phyloP scores from a whole-genome alignment of 2,329 filamentous ascomycete species.

The Achaetomium macrosporum region DNA sequence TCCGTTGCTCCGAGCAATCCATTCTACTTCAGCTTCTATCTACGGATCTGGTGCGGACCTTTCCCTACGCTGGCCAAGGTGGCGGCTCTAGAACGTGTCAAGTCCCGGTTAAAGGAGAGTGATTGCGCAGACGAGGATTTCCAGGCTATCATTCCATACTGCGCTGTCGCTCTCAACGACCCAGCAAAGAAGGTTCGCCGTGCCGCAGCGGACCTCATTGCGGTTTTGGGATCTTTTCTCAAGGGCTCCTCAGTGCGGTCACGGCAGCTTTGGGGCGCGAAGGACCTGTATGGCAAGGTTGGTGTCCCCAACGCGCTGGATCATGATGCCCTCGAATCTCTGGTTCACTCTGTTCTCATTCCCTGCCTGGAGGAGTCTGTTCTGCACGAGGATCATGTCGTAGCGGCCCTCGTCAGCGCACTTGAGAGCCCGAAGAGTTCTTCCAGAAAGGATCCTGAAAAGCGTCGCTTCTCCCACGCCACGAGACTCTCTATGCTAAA shows the following conservation, averaged over 20 bases:
- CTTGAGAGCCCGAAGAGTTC: slow-evolving; percentile 48
- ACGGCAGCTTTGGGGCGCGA: slow-evolving; percentile 51
- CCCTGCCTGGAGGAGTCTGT: slow-evolving; percentile 80
- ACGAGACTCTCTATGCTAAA: slow-evolving; percentile 59
- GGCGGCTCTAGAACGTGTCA: slow-evolving; percentile 62
- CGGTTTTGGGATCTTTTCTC: slow-evolving; percentile 49
- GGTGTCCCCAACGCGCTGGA: slow-evolving; percentile 53
- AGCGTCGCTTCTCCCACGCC: slow-evolving; percentile 46
- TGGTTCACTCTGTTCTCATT: slow-evolving; percentile 62
- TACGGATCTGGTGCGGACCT: slow-evolving; percentile 66
- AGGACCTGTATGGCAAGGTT: slow-evolving; percentile 57
- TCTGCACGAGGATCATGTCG: slow-evolving; percentile 68
- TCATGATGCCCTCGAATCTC: slow-evolving; percentile 49
- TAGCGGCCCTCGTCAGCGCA: slow-evolving; percentile 53
- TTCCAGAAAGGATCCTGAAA: slow-evolving; percentile 19
- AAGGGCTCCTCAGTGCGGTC: slow-evolving; percentile 22
- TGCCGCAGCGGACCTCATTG: slow-evolving; percentile 63
- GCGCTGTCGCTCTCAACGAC: slow-evolving; percentile 69
- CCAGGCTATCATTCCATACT: slow-evolving; percentile 78
- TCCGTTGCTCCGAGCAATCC: slow-evolving; percentile 52
- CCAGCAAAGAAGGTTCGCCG: slow-evolving; percentile 68
- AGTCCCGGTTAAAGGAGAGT: slow-evolving; percentile 48
- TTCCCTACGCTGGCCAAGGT: slow-evolving; percentile 64
- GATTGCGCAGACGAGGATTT: slow-evolving; percentile 55
- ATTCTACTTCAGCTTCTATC: slow-evolving; percentile 70